Evolutionary conservation across 1,284 basidiomycete genomes (phyloP).

Genomic region (Irpex sp.): DNA sequence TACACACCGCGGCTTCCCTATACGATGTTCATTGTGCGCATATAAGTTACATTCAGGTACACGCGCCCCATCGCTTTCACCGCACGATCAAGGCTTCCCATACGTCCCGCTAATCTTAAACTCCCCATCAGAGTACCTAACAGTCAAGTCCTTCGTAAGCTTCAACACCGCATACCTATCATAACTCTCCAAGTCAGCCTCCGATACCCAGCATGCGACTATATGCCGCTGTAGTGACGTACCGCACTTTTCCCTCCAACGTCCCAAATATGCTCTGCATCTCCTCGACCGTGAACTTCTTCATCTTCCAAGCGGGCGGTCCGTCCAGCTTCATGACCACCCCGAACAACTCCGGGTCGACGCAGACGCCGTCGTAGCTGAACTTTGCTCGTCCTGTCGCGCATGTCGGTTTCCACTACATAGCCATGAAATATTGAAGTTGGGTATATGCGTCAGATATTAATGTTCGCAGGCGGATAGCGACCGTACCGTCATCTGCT

Average conservation of each 20-base stretch:
- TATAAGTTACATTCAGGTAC: too few relatives aligned
- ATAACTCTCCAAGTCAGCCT: too few relatives aligned
- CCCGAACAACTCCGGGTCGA: slow-evolving; percentile 48
- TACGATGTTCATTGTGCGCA: too few relatives aligned
- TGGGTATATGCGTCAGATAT: too few relatives aligned
- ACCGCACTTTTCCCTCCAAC: slow-evolving; percentile 8
- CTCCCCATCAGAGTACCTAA: background rate
- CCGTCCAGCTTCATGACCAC: slow-evolving; percentile 37
- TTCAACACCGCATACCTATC: background rate
- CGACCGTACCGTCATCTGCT: slow-evolving; percentile 45
- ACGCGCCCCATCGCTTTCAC: too few relatives aligned
- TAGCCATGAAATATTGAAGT: background rate
- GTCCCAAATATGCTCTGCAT: slow-evolving; percentile 36
- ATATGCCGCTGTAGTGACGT: too few relatives aligned
- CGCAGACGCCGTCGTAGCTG: slow-evolving; percentile 51
- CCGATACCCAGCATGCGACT: too few relatives aligned
- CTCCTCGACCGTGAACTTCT: slow-evolving; percentile 42
- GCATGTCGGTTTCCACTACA: slow-evolving; percentile 22
- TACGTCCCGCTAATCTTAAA: background rate
- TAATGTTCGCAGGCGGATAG: slow-evolving; percentile 14
- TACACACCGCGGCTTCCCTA: too few relatives aligned
- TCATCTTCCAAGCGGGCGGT: slow-evolving; percentile 47
- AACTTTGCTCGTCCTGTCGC: slow-evolving; percentile 45
- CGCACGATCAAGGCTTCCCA: background rate
- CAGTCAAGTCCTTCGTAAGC: background rate